phyloP scores from a whole-genome alignment of 192 early-diverging fungal species.

The Funneliformis geosporum region DNA sequence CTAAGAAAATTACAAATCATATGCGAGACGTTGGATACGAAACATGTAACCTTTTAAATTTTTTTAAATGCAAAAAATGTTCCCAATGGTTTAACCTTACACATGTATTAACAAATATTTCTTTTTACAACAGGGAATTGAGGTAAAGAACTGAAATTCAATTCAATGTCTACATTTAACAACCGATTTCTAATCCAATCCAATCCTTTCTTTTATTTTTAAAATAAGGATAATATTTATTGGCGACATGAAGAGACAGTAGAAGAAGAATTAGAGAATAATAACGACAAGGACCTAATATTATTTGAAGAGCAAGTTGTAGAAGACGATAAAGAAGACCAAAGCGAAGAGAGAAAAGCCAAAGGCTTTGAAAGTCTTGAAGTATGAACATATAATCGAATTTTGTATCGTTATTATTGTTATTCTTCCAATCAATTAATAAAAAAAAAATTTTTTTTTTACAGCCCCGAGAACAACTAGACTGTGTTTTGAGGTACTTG shows the following conservation, averaged over 20 bases:
- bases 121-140: neutral
- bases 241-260: slow-evolving; percentile 2
- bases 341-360: neutral
- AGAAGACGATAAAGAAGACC: slow-evolving; percentile 33
- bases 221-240: slow-evolving; percentile 19
- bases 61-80: neutral
- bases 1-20: slow-evolving; percentile 34
- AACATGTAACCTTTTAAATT: slow-evolving; percentile 18
- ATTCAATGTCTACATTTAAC: neutral
- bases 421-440: neutral
- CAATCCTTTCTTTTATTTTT: neutral
- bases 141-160: neutral
- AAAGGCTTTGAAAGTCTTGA: slow-evolving; percentile 1
- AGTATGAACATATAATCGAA: neutral
- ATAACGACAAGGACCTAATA: slow-evolving; percentile 20
- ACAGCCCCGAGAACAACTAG: slow-evolving; percentile 50
- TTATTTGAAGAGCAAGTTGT: slow-evolving; percentile 31
- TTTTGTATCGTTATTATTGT: neutral
- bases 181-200: neutral
- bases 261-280: neutral
- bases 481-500: slow-evolving; percentile 45
- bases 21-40: slow-evolving; percentile 41
- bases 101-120: neutral
- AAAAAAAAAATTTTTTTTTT: neutral
- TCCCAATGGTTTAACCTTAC: neutral